Evolutionary conservation across 129 eudicot genomes (phyloP).

Genomic region (Artemisia argyi): DNA sequence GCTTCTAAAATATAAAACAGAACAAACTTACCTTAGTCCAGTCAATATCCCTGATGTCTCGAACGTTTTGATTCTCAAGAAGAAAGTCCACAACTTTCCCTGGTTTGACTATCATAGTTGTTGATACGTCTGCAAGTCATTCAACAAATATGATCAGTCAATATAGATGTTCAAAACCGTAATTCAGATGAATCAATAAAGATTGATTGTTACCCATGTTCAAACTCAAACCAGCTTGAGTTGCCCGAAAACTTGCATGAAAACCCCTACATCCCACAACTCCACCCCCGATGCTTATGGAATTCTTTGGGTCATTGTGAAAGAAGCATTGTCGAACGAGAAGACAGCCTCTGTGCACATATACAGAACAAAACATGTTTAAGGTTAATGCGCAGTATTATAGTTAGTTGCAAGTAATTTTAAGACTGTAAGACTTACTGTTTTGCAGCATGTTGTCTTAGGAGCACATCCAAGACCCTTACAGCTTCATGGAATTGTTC

Average conservation of each 20-base stretch:
- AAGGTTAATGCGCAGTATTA: neutral
- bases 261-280: constrained; percentile 79
- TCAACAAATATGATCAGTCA: neutral
- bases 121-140: constrained; percentile 52
- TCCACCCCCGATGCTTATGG: constrained; percentile 67
- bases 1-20: neutral
- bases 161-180: neutral
- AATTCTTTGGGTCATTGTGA: constrained; percentile 66
- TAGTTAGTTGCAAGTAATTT: neutral
- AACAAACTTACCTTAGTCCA: constrained; percentile 57
- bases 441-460: constrained; percentile 89
- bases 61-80: constrained; percentile 62
- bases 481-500: constrained; percentile 79
- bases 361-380: neutral
- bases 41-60: constrained; percentile 50
- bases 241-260: constrained; percentile 82
- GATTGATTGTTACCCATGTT: constrained; percentile 56
- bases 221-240: constrained; percentile 78
- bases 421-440: constrained; percentile 46
- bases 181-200: neutral
- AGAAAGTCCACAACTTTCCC: constrained; percentile 77
- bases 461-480: constrained; percentile 68
- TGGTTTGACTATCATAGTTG: constrained; percentile 72
- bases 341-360: constrained; percentile 78
- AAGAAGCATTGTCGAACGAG: constrained; percentile 83